Conservation (phyloP, 2,329 filamentous ascomycete species). For the Ophiostoma perfectum region DNA sequence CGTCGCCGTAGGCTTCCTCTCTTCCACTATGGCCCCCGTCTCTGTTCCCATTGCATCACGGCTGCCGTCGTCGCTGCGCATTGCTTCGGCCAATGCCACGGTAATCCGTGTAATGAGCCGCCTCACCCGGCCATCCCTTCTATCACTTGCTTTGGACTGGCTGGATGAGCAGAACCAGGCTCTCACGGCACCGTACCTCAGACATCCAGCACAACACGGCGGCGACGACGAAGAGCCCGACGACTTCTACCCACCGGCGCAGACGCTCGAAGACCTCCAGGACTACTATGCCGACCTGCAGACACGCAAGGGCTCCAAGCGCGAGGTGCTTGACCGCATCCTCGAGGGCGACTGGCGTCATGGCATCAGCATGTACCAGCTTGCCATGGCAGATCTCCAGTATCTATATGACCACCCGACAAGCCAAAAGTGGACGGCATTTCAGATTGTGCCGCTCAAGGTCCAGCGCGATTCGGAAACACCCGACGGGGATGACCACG, state of each 20-base stretch:
- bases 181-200: slow-evolving; percentile 55
- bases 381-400: slow-evolving; percentile 64
- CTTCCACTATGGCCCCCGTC: slow-evolving; percentile 47
- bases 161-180: slow-evolving; percentile 60
- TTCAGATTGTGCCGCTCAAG: slow-evolving; percentile 52
- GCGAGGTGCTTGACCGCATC: slow-evolving; percentile 59
- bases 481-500: slow-evolving; percentile 28
- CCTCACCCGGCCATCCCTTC: slow-evolving; percentile 65
- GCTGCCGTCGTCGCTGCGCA: slow-evolving; percentile 64
- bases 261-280: slow-evolving; percentile 60
- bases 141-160: slow-evolving; percentile 72
- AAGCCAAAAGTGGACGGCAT: slow-evolving; percentile 60
- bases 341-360: slow-evolving; percentile 64
- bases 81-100: slow-evolving; percentile 59
- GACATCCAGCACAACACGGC: slow-evolving; percentile 36
- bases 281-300: slow-evolving; percentile 59
- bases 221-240: slow-evolving; percentile 52
- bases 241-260: slow-evolving; percentile 64
- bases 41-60: slow-evolving; percentile 67
- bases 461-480: slow-evolving; percentile 29
- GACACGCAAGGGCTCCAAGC: slow-evolving; percentile 53
- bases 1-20: neutral
- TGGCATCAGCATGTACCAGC: slow-evolving; percentile 59
- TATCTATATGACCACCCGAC: slow-evolving; percentile 61
- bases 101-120: slow-evolving; percentile 63